A percentile compares a stretch with the other conserved stretches of the same genome.
Evolutionary conservation across 192 early-diverging fungal species (phyloP).

Genomic region (Gigaspora rosea): DNA sequence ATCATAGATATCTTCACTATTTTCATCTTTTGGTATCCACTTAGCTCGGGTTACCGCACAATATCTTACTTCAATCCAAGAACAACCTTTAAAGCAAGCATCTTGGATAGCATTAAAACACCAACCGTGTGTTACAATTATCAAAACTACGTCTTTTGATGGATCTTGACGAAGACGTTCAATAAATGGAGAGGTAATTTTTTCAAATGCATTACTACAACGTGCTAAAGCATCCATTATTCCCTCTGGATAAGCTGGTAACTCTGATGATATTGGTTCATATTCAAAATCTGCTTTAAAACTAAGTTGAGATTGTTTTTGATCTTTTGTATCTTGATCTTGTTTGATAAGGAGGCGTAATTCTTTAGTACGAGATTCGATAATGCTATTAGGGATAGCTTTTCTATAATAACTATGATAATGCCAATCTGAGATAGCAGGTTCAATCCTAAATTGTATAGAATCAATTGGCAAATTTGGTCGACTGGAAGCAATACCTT

Average conservation of each 20-base stretch:
- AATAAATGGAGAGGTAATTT: conserved; percentile 9
- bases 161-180: not conserved
- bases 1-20: not conserved
- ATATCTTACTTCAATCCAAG: not conserved
- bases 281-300: conserved; percentile 7
- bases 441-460: conserved; percentile 1
- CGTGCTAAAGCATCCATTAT: not conserved
- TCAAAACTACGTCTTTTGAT: conserved; percentile 8
- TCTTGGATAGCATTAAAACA: conserved; percentile 26
- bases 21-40: conserved; percentile 1
- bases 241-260: conserved; percentile 6
- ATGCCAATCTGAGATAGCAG: conserved; percentile 19
- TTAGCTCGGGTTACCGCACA: conserved; percentile 19
- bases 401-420: not conserved
- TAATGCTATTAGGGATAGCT: conserved; percentile 18
- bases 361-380: not conserved
- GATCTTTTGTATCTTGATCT: not conserved
- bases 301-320: not conserved
- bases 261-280: not conserved
- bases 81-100: conserved; percentile 1
- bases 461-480: not conserved
- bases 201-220: not conserved
- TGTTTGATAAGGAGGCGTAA: not conserved
- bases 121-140: conserved; percentile 18
- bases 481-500: conserved; percentile 26